Base-by-base conservation (phyloP, 495 filamentous ascomycete species). In the Aspergillus taichungensis region DNA sequence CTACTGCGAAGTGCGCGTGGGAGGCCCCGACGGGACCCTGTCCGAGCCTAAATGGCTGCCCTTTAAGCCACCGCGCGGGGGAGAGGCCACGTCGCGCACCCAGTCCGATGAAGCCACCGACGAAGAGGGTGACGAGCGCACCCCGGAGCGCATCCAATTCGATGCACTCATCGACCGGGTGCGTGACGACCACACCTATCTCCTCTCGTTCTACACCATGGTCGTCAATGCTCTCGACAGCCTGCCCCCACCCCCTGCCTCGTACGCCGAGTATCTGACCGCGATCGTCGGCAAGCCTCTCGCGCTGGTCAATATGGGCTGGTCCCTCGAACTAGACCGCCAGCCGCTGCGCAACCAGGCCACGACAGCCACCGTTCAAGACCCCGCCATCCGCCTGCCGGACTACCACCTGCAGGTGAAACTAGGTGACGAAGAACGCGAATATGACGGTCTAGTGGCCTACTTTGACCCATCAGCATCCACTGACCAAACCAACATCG, bases 1-100 rank as follows among this genome's bases (percentile, higher is more conserved):
- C 55, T 76, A 73, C 54, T 54, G 64, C 13, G 77, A 76, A 47
- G 51, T 77, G 1, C 64, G 66, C 10, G 2, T 71, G 35, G 63
- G 59, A 9, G 65, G 64, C 0, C 45, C 47, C 4, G 32, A 42
- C 10, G n/a, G n/a, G n/a, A n/a, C n/a, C n/a, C n/a, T n/a, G n/a
- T n/a, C n/a, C n/a, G n/a, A n/a, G 13, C 2, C 8, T 18, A 40
- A 34, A 50, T 46, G 49, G 53, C 28, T 37, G 40, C 41, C 34
- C 13, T 41, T 38, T 9, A 33, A 18, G 10, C 33, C 36, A 4
- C 30, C 31, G 6, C 6, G 32, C 14, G 35, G 31, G 34, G n/a
- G n/a, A n/a, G n/a, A n/a, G n/a, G n/a, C n/a, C n/a, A n/a, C n/a
- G n/a, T n/a, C n/a, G n/a, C n/a, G n/a, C n/a, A n/a, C n/a, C n/a